Evolutionary conservation across 1,284 basidiomycete genomes (phyloP).

Genomic region (Cryptococcus sp.): DNA sequence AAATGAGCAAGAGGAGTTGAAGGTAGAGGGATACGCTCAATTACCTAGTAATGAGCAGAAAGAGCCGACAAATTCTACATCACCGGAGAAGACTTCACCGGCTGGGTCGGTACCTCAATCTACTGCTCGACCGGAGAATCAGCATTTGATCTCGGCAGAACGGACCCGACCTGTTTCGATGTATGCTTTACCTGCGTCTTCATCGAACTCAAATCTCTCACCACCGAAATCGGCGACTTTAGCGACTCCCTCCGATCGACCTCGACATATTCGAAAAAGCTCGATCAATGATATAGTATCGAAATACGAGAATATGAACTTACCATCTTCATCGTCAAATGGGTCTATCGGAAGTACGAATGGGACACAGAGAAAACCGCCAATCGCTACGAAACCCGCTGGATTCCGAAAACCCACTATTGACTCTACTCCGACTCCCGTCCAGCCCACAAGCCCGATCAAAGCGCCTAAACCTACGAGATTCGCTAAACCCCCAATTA

Average conservation of each 20-base stretch:
- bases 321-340: not conserved
- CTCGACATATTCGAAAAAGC: conserved; percentile 29
- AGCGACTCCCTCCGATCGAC: conserved; percentile 5
- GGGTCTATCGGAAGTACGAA: not conserved
- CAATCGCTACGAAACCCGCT: conserved; percentile 18
- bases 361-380: conserved; percentile 18
- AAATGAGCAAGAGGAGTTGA: not conserved
- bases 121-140: not conserved
- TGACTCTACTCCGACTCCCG: not conserved
- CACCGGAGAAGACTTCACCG: not conserved
- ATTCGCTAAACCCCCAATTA: not conserved
- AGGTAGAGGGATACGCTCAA: not conserved
- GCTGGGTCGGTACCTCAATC: not conserved
- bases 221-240: not conserved
- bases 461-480: not conserved
- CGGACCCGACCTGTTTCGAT: not conserved
- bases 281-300: conserved; percentile 43
- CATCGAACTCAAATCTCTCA: not conserved
- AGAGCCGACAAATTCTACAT: not conserved
- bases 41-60: too few species aligned
- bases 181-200: not conserved
- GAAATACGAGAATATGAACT: conserved; percentile 31
- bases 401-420: conserved; percentile 18
- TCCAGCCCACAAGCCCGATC: not conserved
- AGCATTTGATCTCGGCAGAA: not conserved